A percentile compares a stretch with the other conserved stretches of the same genome.
Conservation (phyloP, 2,329 filamentous ascomycete genomes). For the Aspergillus sergii region DNA sequence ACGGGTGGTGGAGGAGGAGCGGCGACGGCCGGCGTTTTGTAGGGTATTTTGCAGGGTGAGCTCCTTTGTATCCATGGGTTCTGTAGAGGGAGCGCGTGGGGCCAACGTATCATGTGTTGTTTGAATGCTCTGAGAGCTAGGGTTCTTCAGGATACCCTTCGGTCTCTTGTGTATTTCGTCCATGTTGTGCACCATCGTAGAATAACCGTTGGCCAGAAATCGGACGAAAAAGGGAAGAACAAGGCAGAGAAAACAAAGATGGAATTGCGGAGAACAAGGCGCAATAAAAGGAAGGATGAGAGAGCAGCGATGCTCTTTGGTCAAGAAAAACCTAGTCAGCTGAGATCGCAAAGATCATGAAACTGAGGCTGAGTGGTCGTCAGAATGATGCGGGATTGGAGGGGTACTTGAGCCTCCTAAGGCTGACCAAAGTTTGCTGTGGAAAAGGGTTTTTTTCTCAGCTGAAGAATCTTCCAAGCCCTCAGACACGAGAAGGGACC, state of each 20-base stretch:
- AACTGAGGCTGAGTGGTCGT: constrained; percentile 11
- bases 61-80: constrained; percentile 71
- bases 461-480: not conserved
- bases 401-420: constrained; percentile 13
- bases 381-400: constrained; percentile 5
- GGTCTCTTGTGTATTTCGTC: constrained; percentile 42
- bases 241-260: not conserved
- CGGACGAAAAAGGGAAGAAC: constrained; percentile 6
- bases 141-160: constrained; percentile 82
- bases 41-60: constrained; percentile 92
- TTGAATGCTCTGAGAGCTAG: constrained; percentile 52
- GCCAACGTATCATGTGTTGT: constrained; percentile 53
- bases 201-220: not conserved
- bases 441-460: not conserved
- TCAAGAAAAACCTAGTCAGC: constrained; percentile 7
- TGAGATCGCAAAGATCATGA: constrained; percentile 6
- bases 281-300: not conserved
- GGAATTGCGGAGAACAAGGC: not conserved
- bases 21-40: constrained; percentile 85
- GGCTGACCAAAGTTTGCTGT: constrained; percentile 9
- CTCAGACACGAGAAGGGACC: not conserved
- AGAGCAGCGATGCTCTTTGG: not conserved
- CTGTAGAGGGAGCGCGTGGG: constrained; percentile 42
- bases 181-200: constrained; percentile 34
- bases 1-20: constrained; percentile 74